phyloP scores from a whole-genome alignment of 192 early-diverging fungal genomes.

The Jimgerdemannia flammicorona region DNA sequence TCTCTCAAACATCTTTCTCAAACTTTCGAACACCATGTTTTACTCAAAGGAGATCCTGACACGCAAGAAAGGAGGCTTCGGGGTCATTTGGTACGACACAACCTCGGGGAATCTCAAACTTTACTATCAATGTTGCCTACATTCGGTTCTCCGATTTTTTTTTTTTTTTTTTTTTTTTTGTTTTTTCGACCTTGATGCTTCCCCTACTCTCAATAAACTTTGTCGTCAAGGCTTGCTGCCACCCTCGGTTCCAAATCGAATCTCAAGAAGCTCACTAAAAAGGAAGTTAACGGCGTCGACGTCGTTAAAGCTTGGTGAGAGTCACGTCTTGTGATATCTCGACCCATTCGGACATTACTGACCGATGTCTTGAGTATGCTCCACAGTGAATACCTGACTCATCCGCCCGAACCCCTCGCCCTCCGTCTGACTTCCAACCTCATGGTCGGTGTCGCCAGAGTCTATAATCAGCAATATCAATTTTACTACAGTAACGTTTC shows the following conservation, averaged over 20 bases:
- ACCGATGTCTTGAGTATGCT: not conserved
- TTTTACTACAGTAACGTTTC: constrained; percentile 52
- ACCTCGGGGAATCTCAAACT: not conserved
- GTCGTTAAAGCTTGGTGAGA: constrained; percentile 44
- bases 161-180: no score
- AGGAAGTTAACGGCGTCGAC: constrained; percentile 51
- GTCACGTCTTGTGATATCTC: not conserved
- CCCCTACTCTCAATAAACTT: not conserved
- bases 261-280: constrained; percentile 48
- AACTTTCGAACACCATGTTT: constrained; percentile 33
- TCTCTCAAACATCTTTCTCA: no score
- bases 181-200: no score
- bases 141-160: not conserved
- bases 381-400: constrained; percentile 27
- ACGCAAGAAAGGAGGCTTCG: constrained; percentile 41
- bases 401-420: constrained; percentile 52
- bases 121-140: no score
- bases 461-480: constrained; percentile 50
- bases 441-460: constrained; percentile 51
- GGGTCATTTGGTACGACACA: constrained; percentile 41
- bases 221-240: constrained; percentile 42
- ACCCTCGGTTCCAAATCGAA: constrained; percentile 45
- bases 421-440: constrained; percentile 55
- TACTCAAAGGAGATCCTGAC: constrained; percentile 56
- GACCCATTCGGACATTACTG: not conserved